Base-by-base conservation (phyloP, 1,284 basidiomycete species). In the Ceraceosorus guamensis region DNA sequence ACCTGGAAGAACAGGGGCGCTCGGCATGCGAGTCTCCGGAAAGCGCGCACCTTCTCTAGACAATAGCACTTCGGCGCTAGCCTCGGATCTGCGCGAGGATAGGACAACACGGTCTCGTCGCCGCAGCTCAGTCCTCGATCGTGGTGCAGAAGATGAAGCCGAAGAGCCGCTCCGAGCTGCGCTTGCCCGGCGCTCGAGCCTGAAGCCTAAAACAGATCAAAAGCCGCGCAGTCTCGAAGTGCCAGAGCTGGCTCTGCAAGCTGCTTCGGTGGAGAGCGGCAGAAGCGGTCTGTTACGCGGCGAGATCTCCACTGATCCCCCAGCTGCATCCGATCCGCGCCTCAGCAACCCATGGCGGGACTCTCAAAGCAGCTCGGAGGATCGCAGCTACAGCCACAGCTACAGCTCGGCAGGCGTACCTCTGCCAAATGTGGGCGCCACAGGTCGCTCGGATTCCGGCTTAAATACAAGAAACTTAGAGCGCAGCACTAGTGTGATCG, bases 1-100 rank as follows among this genome's bases (percentile, higher is more conserved):
- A 1, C 57, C 68, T 2, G 68, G 69, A 8, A 48, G 65, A 32
- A 62, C 55, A 14, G 66, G 66, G 14, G 62, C 65, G 4, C 50
- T 71, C 24, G 69, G 69, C 6, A 68, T 71, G 66, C 47, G 69
- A 11, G 69, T 71, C 35, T 37, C 10, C 13, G 58, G 56, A 13
- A 52, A 35, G 50, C 34, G 58, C 5, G 55, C 55, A 24, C 33
- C 46, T n/a, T 43, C 32, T 13, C 13, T 51, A 11, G 32, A 43
- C 16, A 30, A 51, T 13, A n/a, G 30, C 5, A 41, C 50, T 4
- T 41, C 8, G 37, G 8, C 37, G 37, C 37, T 41, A 8, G 37
- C 37, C 8, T 41, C 37, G 8, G 8, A 41, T 11, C 39, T 43
- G 39, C 39, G n/a, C n/a, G n/a, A n/a, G n/a, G n/a, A n/a, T n/a